Base-by-base conservation (phyloP, 2,329 filamentous ascomycete species). In the Gnomoniopsis smithogilvyi region DNA sequence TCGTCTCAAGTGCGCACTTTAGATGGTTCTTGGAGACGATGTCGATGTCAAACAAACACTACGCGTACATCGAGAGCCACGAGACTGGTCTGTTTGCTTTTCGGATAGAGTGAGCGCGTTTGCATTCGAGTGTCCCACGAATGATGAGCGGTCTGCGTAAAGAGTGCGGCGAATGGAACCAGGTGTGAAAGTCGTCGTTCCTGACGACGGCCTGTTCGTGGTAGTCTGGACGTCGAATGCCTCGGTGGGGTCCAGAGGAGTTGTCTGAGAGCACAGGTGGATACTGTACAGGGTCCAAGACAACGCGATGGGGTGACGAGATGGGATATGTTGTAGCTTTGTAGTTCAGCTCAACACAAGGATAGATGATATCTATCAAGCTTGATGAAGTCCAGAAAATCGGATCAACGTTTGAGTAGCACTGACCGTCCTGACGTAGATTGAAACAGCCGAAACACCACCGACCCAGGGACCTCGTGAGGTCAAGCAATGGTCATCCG, bases 401-500 rank as follows among this genome's bases (percentile, higher is more conserved):
- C 67, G 68, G 72, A 75, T 74, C 71, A 70, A 71, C 70, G 69
- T 72, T 73, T 71, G 69, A 72, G 66, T 72, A 67, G 71, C 69
- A 72, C 69, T 70, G 70, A 72, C 69, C 66, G 64, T 67, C 67
- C 65, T 65, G 66, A 68, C 64, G 66, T 66, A 65, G 67, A 70
- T 73, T 72, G 70, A 75, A 74, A 74, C 72, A 67, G 67, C 69
- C 72, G 70, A 75, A 74, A 75, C 73, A 69, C 68, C 66, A 65
- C 63, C 60, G 66, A 69, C 68, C 67, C 67, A 67, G 68, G 67
- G 65, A 65, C 63, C 62, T 19, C 61, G 59, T 67, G 63, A 63
- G 58, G 57, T 63, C 64, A 64, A 63, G 59, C 38, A 48, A 62
- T 62, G 58, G 63, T 62, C 61, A 58, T 62, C 60, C 55, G 64